Conservation (phyloP, 495 filamentous ascomycete species). For the Trichoderma virens region DNA sequence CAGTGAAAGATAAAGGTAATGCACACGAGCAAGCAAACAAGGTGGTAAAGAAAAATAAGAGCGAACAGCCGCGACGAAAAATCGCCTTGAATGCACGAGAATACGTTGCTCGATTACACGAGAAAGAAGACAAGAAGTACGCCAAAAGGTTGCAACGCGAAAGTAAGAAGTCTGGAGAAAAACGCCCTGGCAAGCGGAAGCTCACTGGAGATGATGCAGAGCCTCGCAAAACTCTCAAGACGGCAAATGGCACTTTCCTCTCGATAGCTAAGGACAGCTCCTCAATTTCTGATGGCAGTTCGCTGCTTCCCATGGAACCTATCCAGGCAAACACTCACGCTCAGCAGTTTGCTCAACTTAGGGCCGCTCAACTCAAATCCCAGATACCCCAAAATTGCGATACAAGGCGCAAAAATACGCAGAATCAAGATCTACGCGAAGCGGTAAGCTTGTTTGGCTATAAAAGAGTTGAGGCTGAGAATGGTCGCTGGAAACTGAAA, state of each 20-base stretch:
- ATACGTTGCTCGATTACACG: not conserved
- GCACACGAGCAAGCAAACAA: too few relatives aligned
- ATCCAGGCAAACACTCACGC: constrained; percentile 7
- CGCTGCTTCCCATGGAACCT: not conserved
- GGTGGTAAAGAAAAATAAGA: not conserved
- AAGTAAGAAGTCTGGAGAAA: not conserved
- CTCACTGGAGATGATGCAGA: not conserved
- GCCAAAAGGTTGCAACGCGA: not conserved
- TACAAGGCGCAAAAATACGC: not conserved
- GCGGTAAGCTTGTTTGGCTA: constrained; percentile 2
- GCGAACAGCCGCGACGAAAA: not conserved
- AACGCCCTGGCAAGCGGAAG: not conserved
- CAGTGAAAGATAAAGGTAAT: too few relatives aligned
- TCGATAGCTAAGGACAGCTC: not conserved
- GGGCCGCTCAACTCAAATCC: not conserved
- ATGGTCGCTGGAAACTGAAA: constrained; percentile 8
- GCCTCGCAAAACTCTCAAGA: not conserved
- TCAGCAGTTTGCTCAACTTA: not conserved
- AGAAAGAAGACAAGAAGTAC: not conserved
- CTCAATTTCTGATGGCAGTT: not conserved
- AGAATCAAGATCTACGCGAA: not conserved
- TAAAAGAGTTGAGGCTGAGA: not conserved
- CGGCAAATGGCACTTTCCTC: not conserved
- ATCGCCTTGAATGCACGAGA: not conserved
- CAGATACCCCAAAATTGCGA: not conserved